phyloP scores from a whole-genome alignment of 2,329 filamentous ascomycete species.

The Botrytis tulipae region DNA sequence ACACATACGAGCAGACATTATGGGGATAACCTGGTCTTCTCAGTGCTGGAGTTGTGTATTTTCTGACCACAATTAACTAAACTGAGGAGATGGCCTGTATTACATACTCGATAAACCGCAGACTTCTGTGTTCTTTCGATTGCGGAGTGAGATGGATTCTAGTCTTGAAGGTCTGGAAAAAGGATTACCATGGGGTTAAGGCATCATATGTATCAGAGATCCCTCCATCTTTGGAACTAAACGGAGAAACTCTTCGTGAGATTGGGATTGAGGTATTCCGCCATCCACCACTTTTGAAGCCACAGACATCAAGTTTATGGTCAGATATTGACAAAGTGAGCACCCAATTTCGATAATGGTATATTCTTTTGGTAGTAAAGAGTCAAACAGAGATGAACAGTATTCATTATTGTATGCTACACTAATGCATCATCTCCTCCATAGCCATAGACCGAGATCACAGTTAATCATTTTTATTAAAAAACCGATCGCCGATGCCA shows the following conservation, averaged over 20 bases:
- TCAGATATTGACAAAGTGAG: no score
- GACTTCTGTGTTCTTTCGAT: not conserved
- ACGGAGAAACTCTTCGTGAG: not conserved
- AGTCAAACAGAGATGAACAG: not conserved
- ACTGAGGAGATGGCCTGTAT: not conserved
- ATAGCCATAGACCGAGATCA: not conserved
- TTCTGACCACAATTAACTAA: not conserved
- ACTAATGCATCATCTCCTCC: not conserved
- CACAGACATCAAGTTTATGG: not conserved
- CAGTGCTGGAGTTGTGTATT: not conserved
- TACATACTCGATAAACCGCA: not conserved
- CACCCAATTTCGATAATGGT: not conserved
- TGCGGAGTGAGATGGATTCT: accelerated
- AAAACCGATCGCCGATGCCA: not conserved
- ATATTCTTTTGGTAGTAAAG: not conserved
- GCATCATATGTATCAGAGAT: no score
- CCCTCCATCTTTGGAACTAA: not conserved
- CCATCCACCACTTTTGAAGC: not conserved
- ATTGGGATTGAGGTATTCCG: not conserved
- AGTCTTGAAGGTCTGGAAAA: not conserved
- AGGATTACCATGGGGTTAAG: no score
- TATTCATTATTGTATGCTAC: not conserved
- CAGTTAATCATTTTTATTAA: not conserved
- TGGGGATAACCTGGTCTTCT: not conserved
- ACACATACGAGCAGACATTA: no score